phyloP scores from a whole-genome alignment of 202 grass and related monocot species.

The Brachypodium distachyon region DNA sequence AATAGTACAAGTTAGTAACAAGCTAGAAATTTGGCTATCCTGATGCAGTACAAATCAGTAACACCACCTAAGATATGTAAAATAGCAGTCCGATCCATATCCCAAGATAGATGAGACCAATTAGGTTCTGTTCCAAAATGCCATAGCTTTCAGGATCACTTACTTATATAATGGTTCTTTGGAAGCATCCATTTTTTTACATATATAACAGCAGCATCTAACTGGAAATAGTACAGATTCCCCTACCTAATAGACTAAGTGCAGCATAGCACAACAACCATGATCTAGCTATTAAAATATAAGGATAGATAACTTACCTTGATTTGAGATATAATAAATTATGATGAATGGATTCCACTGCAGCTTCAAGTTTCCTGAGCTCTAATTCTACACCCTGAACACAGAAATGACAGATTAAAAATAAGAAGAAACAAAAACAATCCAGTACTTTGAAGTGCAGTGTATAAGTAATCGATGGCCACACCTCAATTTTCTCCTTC shows the following conservation, averaged over 20 bases:
- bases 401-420: not conserved
- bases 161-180: not conserved
- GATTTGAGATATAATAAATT: conserved; percentile 81
- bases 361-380: conserved; percentile 73
- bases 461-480: not conserved
- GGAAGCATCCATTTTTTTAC: not conserved
- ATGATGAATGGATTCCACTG: conserved; percentile 75
- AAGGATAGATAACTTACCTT: conserved; percentile 33
- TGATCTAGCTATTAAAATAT: not conserved
- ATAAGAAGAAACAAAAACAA: not conserved
- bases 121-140: not conserved
- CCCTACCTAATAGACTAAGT: not conserved
- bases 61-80: not conserved
- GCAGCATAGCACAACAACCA: not conserved
- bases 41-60: not conserved
- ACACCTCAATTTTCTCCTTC: conserved; percentile 91
- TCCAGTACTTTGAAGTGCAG: not conserved
- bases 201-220: not conserved
- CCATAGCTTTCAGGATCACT: not conserved
- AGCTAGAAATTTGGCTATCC: not conserved
- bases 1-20: not conserved
- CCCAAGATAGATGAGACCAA: not conserved
- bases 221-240: not conserved
- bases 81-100: not conserved
- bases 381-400: conserved; percentile 82